Base-by-base conservation (phyloP, 2,329 filamentous ascomycete species). In the Lasiodiplodia sp. region DNA sequence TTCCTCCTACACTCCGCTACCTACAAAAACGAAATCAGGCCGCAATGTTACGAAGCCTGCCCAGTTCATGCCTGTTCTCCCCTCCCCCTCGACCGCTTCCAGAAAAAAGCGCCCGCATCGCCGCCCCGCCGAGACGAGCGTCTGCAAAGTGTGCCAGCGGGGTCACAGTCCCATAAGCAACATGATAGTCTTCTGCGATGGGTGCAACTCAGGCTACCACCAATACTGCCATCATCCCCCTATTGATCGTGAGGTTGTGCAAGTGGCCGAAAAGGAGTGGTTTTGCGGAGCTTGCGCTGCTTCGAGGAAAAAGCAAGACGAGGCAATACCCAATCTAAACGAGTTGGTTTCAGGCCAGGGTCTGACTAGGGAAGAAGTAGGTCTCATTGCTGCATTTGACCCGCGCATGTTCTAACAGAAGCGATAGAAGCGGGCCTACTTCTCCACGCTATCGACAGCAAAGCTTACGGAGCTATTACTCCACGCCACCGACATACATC, bases 141-240 rank as follows among this genome's bases (percentile, higher is more conserved):
- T 91, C 38, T 96, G 92, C 82, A 90, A 89, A 73, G 86, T 87
- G 71, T 96, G 93, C 79, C 86, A 89, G 66, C 85, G 92, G 72
- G 89, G 91, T 11, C 87, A 91, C 72, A 92, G 91, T 74, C 90
- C 91, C 3, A 78, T 83, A n/a, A 88, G 83, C 72, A 96, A 96
- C 80, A 87, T 90, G 80, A 94, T 96, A 76, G 92, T 96, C 2
- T 93, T 94, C 78, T 96, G 93, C 81, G 92, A 95, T 79, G 89
- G 89, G 18, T 96, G 93, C 82, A 92, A 93, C 76, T 84, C 85
- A 37, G 88, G 90, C 52, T 96, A 93, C 87, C 93, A 96, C 79
- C 92, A 94, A 77, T 88, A 88, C 74, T 96, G 93, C 75, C 92
- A 96, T 77, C 87, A 92, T 69, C 92, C 92, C 1, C 86, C 87